phyloP scores from a whole-genome alignment of 1,284 basidiomycete species.

The Trichosporon sp. region DNA sequence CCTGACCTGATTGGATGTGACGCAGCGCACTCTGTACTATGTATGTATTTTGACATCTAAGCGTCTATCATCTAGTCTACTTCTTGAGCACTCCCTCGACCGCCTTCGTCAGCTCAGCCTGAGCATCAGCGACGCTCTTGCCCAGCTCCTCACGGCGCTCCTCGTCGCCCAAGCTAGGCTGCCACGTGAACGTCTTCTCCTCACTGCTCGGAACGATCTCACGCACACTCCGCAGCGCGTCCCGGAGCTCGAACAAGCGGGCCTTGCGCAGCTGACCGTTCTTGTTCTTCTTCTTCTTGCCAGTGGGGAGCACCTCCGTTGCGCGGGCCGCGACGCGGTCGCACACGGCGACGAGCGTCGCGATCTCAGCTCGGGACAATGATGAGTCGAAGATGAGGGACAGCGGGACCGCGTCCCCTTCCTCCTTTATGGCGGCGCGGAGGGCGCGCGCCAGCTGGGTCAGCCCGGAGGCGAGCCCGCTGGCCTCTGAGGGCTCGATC shows the following conservation, averaged over 20 bases:
- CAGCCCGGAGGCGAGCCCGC: conserved; percentile 6
- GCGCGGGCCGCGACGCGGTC: conserved; percentile 3
- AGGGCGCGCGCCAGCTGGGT: background rate
- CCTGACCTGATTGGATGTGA: no score
- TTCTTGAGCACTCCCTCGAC: background rate
- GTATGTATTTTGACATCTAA: background rate
- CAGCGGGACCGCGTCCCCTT: background rate
- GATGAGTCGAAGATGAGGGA: background rate
- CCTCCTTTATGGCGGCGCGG: background rate
- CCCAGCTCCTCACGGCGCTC: background rate
- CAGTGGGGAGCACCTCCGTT: background rate
- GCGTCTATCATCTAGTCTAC: background rate
- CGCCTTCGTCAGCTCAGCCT: background rate
- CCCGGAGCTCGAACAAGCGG: background rate
- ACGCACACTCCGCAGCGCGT: background rate
- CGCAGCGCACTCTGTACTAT: background rate
- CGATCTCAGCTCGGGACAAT: background rate
- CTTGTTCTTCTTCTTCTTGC: conserved; percentile 3
- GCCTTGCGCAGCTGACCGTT: background rate
- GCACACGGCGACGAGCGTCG: background rate
- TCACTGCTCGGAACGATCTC: background rate
- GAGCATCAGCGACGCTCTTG: background rate
- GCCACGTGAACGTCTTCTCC: background rate
- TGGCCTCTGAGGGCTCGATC: background rate
- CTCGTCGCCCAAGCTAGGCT: background rate